Conservation (phyloP, 2,329 filamentous ascomycete species). For the Rhytidhysteron rufulum region DNA sequence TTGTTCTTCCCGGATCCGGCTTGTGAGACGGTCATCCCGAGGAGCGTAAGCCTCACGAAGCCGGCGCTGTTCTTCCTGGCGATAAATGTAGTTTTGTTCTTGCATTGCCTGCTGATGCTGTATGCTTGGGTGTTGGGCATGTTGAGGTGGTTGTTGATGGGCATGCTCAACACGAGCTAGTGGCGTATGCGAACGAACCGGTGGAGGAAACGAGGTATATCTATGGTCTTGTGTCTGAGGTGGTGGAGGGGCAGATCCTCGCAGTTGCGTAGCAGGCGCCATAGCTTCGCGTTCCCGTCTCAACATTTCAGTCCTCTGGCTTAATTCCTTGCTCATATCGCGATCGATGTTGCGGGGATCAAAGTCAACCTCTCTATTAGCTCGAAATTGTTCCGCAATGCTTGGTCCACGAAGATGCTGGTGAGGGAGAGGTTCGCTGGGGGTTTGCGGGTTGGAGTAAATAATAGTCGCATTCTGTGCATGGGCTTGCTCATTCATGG, state of each 20-base stretch:
- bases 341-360: constrained; percentile 28
- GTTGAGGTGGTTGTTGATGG: constrained; percentile 26
- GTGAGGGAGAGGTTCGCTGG: constrained; percentile 22
- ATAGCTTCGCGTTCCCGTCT: constrained; percentile 23
- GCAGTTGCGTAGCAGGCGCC: constrained; percentile 14
- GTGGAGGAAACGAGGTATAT: constrained; percentile 21
- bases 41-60: background rate
- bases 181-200: constrained; percentile 31
- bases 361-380: constrained; percentile 25
- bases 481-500: constrained; percentile 30
- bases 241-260: constrained; percentile 11
- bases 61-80: background rate
- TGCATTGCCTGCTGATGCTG: background rate
- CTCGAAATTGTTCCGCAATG: constrained; percentile 24
- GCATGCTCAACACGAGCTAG: constrained; percentile 24
- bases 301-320: constrained; percentile 25
- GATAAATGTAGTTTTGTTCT: background rate
- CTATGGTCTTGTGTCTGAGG: constrained; percentile 23
- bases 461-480: constrained; percentile 24
- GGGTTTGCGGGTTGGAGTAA: constrained; percentile 32
- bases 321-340: constrained; percentile 29
- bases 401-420: constrained; percentile 20
- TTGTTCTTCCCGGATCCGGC: background rate
- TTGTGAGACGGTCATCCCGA: background rate
- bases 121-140: constrained; percentile 12